These are phyloP conservation scores for Brassica incana DNA, from an alignment of 345 rosid genomes.

Conservation along the genomic window DNA sequence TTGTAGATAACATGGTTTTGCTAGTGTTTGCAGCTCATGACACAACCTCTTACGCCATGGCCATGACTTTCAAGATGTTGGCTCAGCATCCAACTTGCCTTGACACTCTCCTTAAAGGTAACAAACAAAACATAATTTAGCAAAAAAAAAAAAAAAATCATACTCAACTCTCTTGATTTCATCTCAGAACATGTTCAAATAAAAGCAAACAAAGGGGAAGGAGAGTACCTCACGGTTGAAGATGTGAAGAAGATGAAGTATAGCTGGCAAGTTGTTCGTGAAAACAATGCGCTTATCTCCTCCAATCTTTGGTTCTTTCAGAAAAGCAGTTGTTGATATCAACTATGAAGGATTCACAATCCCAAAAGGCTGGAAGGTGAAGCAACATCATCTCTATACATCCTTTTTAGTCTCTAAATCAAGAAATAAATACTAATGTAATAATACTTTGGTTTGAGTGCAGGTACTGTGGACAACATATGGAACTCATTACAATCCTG, in stretches of 20 bases:
- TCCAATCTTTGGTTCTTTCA: slow-evolving; percentile 76
- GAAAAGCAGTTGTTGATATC: slow-evolving; percentile 63
- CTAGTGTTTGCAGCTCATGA: slow-evolving; percentile 79
- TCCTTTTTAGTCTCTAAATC: too few relatives aligned
- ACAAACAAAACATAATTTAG: slow-evolving; percentile 1
- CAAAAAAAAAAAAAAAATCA: background rate
- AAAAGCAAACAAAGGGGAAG: slow-evolving; percentile 37
- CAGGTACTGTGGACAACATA: too few relatives aligned
- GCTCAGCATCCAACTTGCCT: slow-evolving; percentile 55
- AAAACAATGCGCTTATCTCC: slow-evolving; percentile 74
- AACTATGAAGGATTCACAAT: too few relatives aligned
- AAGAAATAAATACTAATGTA: too few relatives aligned
- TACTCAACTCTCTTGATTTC: slow-evolving; percentile 2
- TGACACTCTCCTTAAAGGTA: slow-evolving; percentile 60
- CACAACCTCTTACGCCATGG: slow-evolving; percentile 76
- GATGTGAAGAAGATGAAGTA: slow-evolving; percentile 66
- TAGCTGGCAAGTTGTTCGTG: slow-evolving; percentile 75
- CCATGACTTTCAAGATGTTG: slow-evolving; percentile 69
- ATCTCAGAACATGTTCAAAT: slow-evolving; percentile 55
- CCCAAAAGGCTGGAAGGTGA: too few relatives aligned
- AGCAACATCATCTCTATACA: too few relatives aligned
- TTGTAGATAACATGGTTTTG: slow-evolving; percentile 63
- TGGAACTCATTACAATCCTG: too few relatives aligned
- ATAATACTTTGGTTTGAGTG: too few relatives aligned
- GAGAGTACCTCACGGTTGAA: slow-evolving; percentile 51